Evolutionary conservation across 805 yeast species (phyloP).

Genomic region (Zygotorulaspora chibaensis): DNA sequence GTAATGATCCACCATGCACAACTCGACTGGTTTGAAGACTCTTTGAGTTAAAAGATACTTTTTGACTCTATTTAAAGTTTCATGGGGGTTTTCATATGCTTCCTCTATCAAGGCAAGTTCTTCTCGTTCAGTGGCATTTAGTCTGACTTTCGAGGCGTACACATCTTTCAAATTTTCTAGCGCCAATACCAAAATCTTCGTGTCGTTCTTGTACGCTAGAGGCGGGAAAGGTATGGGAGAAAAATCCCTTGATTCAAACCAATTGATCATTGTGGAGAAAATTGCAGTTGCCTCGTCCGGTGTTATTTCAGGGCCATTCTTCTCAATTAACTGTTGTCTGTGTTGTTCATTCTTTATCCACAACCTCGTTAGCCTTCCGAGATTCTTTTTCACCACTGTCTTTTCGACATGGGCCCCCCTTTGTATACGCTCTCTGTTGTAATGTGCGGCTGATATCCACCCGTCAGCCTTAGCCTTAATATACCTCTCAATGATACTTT

Average conservation of each 20-base stretch:
- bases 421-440: slow-evolving; percentile 81
- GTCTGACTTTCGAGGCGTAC: slow-evolving; percentile 66
- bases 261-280: slow-evolving; percentile 81
- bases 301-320: slow-evolving; percentile 80
- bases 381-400: slow-evolving; percentile 86
- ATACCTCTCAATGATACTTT: slow-evolving; percentile 79
- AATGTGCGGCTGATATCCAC: slow-evolving; percentile 91
- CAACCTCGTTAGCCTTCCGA: slow-evolving; percentile 84
- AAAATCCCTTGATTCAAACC: slow-evolving; percentile 83
- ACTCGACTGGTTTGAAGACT: slow-evolving; percentile 81
- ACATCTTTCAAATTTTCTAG: slow-evolving; percentile 81
- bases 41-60: slow-evolving; percentile 79
- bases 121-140: slow-evolving; percentile 85
- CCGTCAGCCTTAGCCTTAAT: slow-evolving; percentile 95
- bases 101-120: slow-evolving; percentile 91
- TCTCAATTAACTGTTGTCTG: slow-evolving; percentile 71
- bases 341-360: slow-evolving; percentile 94
- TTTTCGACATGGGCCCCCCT: slow-evolving; percentile 93
- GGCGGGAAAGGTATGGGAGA: slow-evolving; percentile 94
- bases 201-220: slow-evolving; percentile 84
- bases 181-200: slow-evolving; percentile 83
- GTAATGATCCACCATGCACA: slow-evolving; percentile 90
- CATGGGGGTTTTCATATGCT: slow-evolving; percentile 96
- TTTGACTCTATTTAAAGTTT: slow-evolving; percentile 79
- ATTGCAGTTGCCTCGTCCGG: slow-evolving; percentile 87